Evolutionary conservation across 306 rosid species (phyloP).

Genomic region (Trichosanthes cucumerina): DNA sequence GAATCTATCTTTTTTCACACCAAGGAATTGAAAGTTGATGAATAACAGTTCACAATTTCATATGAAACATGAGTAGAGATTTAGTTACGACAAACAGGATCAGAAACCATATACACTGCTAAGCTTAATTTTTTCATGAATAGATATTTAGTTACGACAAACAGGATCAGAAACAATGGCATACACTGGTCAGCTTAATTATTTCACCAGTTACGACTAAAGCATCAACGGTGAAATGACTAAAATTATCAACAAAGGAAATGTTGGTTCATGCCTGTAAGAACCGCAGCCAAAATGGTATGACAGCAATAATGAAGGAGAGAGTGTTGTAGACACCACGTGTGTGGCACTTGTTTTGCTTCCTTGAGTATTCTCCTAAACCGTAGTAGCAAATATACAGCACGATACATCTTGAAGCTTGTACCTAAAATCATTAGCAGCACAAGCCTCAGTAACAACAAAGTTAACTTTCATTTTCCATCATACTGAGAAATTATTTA

Average conservation of each 20-base stretch:
- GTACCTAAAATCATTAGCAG: slow-evolving; percentile 34
- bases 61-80: neutral
- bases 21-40: neutral
- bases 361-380: slow-evolving; percentile 43
- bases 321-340: slow-evolving; percentile 24
- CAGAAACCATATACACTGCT: too few relatives aligned
- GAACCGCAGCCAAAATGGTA: slow-evolving; percentile 51
- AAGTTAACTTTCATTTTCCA: neutral
- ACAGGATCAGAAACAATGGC: neutral
- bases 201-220: neutral
- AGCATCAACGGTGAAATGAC: neutral
- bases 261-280: slow-evolving; percentile 32
- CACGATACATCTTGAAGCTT: slow-evolving; percentile 40
- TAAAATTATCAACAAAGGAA: neutral
- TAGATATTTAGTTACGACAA: neutral
- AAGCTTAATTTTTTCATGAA: too few relatives aligned
- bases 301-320: slow-evolving; percentile 32
- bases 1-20: neutral
- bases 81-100: too few relatives aligned
- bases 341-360: slow-evolving; percentile 26
- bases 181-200: neutral
- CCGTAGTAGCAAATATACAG: slow-evolving; percentile 70
- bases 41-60: neutral
- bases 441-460: slow-evolving; percentile 2
- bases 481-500: neutral